Percentiles rank a stretch among this genome's conserved stretches.
phyloP scores from a whole-genome alignment of 1,139 yeast species.

The Pichiaceae sp. region DNA sequence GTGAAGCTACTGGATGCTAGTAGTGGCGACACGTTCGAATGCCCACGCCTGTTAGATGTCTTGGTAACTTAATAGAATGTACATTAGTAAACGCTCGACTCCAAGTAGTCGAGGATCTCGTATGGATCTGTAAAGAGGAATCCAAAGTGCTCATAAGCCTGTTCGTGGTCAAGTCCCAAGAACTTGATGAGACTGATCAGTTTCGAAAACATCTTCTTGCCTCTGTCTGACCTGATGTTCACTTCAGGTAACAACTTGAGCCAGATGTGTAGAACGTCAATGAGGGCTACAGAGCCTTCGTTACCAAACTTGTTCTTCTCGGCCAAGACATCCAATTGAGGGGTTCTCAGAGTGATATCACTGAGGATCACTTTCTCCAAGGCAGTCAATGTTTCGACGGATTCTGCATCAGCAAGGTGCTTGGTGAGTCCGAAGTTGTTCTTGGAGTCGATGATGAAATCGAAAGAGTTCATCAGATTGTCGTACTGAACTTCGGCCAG shows the following conservation, averaged over 20 bases:
- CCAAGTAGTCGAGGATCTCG: slow-evolving; percentile 15
- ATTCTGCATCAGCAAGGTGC: slow-evolving; percentile 4
- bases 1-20: slow-evolving; percentile 53
- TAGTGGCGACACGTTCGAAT: slow-evolving; percentile 65
- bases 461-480: slow-evolving; percentile 15
- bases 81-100: slow-evolving; percentile 4
- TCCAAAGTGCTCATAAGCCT: slow-evolving; percentile 19
- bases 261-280: slow-evolving; percentile 18
- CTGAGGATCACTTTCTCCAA: slow-evolving; percentile 10
- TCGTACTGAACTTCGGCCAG: slow-evolving; percentile 14
- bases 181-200: slow-evolving; percentile 15
- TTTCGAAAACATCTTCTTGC: slow-evolving; percentile 9
- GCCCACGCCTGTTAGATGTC: slow-evolving; percentile 65
- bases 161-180: slow-evolving; percentile 12
- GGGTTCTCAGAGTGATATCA: slow-evolving; percentile 8
- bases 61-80: slow-evolving; percentile 32
- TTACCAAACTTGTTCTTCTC: slow-evolving; percentile 7
- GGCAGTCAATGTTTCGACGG: slow-evolving; percentile 1
- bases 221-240: slow-evolving; percentile 6
- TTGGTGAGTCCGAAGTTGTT: slow-evolving; percentile 4
- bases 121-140: slow-evolving; percentile 19
- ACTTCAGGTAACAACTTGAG: slow-evolving; percentile 14
- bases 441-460: slow-evolving; percentile 9
- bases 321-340: slow-evolving; percentile 6
- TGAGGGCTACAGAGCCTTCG: slow-evolving; percentile 13